phyloP scores from a whole-genome alignment of 208 protist genomes.

The Wallacemonas rigidus region DNA sequence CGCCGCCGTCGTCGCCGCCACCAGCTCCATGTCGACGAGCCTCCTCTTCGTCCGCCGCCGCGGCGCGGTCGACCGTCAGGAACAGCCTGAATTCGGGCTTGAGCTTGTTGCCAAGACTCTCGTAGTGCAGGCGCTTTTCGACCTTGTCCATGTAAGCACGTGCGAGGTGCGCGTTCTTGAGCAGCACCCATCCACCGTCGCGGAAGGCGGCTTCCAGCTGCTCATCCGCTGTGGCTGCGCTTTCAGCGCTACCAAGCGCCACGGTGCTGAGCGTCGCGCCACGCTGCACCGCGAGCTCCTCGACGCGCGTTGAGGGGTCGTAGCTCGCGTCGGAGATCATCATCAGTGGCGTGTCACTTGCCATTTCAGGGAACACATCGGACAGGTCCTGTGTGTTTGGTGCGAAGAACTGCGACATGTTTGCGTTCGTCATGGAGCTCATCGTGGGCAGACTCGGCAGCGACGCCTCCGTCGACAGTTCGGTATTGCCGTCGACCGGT shows the following conservation, averaged over 20 bases:
- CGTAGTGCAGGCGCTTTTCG: slow-evolving; percentile 96
- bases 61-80: slow-evolving; percentile 95
- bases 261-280: slow-evolving; percentile 64
- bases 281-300: slow-evolving; percentile 80
- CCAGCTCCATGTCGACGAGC: background rate
- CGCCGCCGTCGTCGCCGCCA: background rate
- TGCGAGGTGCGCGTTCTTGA: slow-evolving; percentile 99
- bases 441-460: slow-evolving; percentile 9
- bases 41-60: slow-evolving; percentile 33
- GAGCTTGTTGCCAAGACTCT: slow-evolving; percentile 54
- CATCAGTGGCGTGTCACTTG: slow-evolving; percentile 75
- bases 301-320: slow-evolving; percentile 93
- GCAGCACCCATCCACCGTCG: slow-evolving; percentile 95
- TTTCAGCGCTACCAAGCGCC: slow-evolving; percentile 97
- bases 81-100: slow-evolving; percentile 96
- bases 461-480: slow-evolving; percentile 7
- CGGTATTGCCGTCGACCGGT: slow-evolving; percentile 20
- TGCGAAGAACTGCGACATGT: slow-evolving; percentile 50
- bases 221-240: slow-evolving; percentile 90
- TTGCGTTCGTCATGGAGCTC: slow-evolving; percentile 1
- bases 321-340: slow-evolving; percentile 91
- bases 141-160: slow-evolving; percentile 93
- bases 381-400: slow-evolving; percentile 46
- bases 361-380: slow-evolving; percentile 62
- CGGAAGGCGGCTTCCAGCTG: slow-evolving; percentile 85